These are phyloP conservation scores for Ophiognomonia clavigignenti-juglandacearum DNA, from an alignment of 2,329 filamentous ascomycete genomes.

Conservation along the genomic window DNA sequence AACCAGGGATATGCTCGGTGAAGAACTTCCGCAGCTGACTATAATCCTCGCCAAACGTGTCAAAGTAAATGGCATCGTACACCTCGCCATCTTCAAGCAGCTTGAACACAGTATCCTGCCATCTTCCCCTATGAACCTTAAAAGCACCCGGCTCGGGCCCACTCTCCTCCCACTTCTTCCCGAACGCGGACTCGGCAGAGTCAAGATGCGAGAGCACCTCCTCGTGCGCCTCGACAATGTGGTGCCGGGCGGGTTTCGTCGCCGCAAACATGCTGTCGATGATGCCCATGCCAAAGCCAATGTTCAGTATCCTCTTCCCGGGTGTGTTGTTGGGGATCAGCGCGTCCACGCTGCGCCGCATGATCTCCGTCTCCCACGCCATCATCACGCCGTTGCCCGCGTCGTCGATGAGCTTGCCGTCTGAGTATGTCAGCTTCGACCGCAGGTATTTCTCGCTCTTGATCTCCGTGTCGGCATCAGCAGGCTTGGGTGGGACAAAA, in stretches of 20 bases:
- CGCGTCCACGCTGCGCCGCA: slow-evolving; percentile 69
- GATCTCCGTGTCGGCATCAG: slow-evolving; percentile 39
- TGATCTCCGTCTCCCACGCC: slow-evolving; percentile 85
- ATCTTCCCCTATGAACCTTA: slow-evolving; percentile 67
- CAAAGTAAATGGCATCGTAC: slow-evolving; percentile 92
- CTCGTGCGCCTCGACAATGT: slow-evolving; percentile 83
- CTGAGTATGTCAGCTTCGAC: slow-evolving; percentile 59
- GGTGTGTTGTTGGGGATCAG: slow-evolving; percentile 40
- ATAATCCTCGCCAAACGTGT: slow-evolving; percentile 96
- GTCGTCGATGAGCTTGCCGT: slow-evolving; percentile 66
- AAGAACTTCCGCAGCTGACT: slow-evolving; percentile 81
- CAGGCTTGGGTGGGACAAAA: slow-evolving; percentile 31
- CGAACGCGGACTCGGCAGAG: slow-evolving; percentile 45
- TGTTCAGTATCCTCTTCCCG: slow-evolving; percentile 71
- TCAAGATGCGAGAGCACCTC: slow-evolving; percentile 65
- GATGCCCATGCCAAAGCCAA: slow-evolving; percentile 90
- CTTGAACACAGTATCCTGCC: slow-evolving; percentile 74
- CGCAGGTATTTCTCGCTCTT: slow-evolving; percentile 65
- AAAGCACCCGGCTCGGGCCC: slow-evolving; percentile 61
- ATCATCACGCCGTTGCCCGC: slow-evolving; percentile 88
- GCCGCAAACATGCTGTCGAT: slow-evolving; percentile 72
- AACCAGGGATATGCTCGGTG: slow-evolving; percentile 74
- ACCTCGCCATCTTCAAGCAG: slow-evolving; percentile 63
- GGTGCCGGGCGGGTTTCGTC: slow-evolving; percentile 63
- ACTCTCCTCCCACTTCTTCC: slow-evolving; percentile 47